Base-by-base conservation (phyloP, 73 alveolate genomes). In the Symbiodinium pilosum region DNA sequence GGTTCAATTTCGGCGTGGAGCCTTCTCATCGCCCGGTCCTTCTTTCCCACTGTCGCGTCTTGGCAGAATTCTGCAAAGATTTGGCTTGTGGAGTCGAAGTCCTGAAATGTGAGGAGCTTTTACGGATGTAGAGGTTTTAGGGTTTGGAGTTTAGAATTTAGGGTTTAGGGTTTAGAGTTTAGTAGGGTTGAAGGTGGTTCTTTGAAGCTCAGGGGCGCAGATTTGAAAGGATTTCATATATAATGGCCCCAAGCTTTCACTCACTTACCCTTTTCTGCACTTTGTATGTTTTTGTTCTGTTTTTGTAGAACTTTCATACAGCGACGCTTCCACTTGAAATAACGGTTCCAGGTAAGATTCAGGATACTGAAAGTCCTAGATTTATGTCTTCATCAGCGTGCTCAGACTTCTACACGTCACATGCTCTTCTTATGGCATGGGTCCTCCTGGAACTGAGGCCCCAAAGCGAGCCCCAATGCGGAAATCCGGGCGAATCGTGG, bases 401-500 rank as follows among this genome's bases (percentile, higher is more conserved):
- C 64, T 16, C 16, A 47, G 16, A 47, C 64, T 16, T 47, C 64
- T 47, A 47, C 8, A 47, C 64, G 24, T 47, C 16, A 16, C 8
- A 47, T 6, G 12, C 73, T 54, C 20, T 24, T 2, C 34, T 54
- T 26, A 16, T n/a, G 1, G 7, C 32, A 16, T n/a, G 34, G 34
- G n/a, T n/a, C n/a, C n/a, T n/a, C n/a, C n/a, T n/a, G n/a, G n/a
- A n/a, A n/a, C 73, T 54, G 26, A 54, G 73, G 73, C 73, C 73
- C 73, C 73, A 54, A 54, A 54, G 81, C 2, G 81, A 20, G 81
- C 81, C 81, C 81, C 81, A 64, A 64, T 64, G 81, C 81, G 81
- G 38, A 64, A 64, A 38, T 38, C 81, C 81, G 81, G 81, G 81
- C 81, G 81, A 28, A 28, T 64, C 81, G 81, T 64, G 30, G 81